Conservation (phyloP, 768 basidiomycete genomes). For the Auriculariales sp. region DNA sequence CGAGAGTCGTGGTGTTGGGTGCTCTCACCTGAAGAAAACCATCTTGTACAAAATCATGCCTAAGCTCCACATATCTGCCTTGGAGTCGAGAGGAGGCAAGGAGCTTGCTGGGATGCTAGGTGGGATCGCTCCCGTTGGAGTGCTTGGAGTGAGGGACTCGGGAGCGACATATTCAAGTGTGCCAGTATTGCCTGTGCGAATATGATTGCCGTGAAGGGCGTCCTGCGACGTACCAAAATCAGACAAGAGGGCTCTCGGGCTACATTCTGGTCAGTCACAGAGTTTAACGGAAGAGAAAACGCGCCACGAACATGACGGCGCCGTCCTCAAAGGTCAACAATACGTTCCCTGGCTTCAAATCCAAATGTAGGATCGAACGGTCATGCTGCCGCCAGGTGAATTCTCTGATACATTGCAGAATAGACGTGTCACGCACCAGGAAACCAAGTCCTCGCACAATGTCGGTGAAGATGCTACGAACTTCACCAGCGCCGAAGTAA, state of each 20-base stretch:
- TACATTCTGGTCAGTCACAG: slow-evolving; percentile 15
- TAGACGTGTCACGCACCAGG: slow-evolving; percentile 37
- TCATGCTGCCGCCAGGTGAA: slow-evolving; percentile 37
- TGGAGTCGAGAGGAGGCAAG: slow-evolving; percentile 59
- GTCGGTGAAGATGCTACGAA: slow-evolving; percentile 66
- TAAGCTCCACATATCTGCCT: slow-evolving; percentile 93
- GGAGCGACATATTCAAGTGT: slow-evolving; percentile 87
- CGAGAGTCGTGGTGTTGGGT: neutral
- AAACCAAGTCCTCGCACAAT: slow-evolving; percentile 80
- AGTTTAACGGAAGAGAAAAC: neutral
- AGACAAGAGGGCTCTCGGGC: slow-evolving; percentile 86
- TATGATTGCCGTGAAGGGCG: slow-evolving; percentile 44
- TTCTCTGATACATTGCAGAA: neutral
- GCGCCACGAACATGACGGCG: slow-evolving; percentile 45
- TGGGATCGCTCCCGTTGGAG: neutral
- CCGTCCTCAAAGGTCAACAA: slow-evolving; percentile 86
- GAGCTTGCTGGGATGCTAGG: slow-evolving; percentile 12
- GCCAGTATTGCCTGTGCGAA: slow-evolving; percentile 85
- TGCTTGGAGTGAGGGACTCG: slow-evolving; percentile 58
- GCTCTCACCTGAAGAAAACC: slow-evolving; percentile 80
- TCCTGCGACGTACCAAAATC: slow-evolving; percentile 94
- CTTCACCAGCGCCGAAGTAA: slow-evolving; percentile 72
- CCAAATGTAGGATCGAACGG: slow-evolving; percentile 78
- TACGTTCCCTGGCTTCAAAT: slow-evolving; percentile 90
- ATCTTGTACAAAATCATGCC: slow-evolving; percentile 94